Evolutionary conservation across 2,329 filamentous ascomycete genomes (phyloP), one percentile per base, ranked within the genome.

Genomic region (Aulographum hederae): DNA sequence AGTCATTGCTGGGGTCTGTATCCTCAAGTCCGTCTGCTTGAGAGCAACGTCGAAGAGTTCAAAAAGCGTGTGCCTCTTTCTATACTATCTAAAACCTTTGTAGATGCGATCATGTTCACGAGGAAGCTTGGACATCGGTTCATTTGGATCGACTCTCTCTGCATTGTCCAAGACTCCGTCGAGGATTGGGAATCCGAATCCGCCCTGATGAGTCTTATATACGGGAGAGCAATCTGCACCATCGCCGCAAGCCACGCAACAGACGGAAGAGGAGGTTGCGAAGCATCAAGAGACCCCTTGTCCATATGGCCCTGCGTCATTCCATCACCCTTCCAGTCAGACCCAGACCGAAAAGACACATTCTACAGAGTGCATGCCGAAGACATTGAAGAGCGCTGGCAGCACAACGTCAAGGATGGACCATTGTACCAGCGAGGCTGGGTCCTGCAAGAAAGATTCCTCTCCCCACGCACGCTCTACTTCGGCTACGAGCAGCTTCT

Each of bases 1-100:
- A 31, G 29, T 31, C 29, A 31, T 31, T 31, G 29, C 12, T 31
- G 29, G 29, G 29, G 29, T 14, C n/a, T n/a, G n/a, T 11, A 19
- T 8, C 18, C 6, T 18, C n/a, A n/a, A n/a, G 21, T 31, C 16
- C 16, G 14, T 5, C 14, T 18, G 3, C 18, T 18, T 3, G 21
- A 4, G 14, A 13, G 2, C 16, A n/a, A n/a, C n/a, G n/a, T n/a
- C n/a, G n/a, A n/a, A n/a, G n/a, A n/a, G n/a, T n/a, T n/a, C n/a
- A n/a, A n/a, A n/a, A n/a, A n/a, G n/a, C n/a, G n/a, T n/a, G 21
- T 20, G 17, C 17, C 16, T 4, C 21, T 16, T 16, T 15, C 18
- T 4, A 2, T n/a, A 19, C 26, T 28, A 8, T 15, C 26, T 6
- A 8, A 15, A 15, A 28, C 26, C 8, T 28, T 28, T 8, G 11